Base-by-base conservation (phyloP, 106 monocot species). In the Iris macrosiphon region DNA sequence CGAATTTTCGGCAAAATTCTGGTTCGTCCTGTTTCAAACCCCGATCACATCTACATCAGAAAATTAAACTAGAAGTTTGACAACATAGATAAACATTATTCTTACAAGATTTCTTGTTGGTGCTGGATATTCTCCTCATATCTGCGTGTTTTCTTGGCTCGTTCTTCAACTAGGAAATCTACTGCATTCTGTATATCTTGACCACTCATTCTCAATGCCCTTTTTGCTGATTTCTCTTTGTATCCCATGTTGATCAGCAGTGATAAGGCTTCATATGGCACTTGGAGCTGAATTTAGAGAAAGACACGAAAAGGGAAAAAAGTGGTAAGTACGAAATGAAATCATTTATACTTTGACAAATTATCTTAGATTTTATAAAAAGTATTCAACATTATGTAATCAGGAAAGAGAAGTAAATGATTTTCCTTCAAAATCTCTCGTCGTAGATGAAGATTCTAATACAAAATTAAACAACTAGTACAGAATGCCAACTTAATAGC, bases 201-300 rank as follows among this genome's bases (percentile, higher is more conserved):
- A 39, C 72, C 71, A 55, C 72, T 75, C 83, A 98, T 83, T 64
- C 83, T 82, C 62, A 98, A 48, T 41, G 96, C 96, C 53, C 83
- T 82, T 52, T 87, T 98, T 47, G 87, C 86, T 46, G 69, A 65
- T 19, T 53, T 37, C 60, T 83, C 82, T 68, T 70, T 80, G 62
- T 90, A 98, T 8, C 96, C 96, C 96, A 98, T 98, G 34, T 64
- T 56, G 79, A 90, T 77, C 23, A 98, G 61, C 35, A 90, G 37
- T 48, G 83, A 87, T 38, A 98, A 67, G 56, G 86, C 61, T 70
- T 98, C 96, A 70, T 67, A 90, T 16, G 82, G 57, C 31, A 98
- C 86, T 80, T 90, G 83, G 72, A 98, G 86, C 96, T 98, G 63
- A 55, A 40, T 2, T 32, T 14, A n/a, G n/a, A n/a, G n/a, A n/a